Evolutionary conservation across 106 monocot species (phyloP).

Genomic region (Dendrobium huoshanense): DNA sequence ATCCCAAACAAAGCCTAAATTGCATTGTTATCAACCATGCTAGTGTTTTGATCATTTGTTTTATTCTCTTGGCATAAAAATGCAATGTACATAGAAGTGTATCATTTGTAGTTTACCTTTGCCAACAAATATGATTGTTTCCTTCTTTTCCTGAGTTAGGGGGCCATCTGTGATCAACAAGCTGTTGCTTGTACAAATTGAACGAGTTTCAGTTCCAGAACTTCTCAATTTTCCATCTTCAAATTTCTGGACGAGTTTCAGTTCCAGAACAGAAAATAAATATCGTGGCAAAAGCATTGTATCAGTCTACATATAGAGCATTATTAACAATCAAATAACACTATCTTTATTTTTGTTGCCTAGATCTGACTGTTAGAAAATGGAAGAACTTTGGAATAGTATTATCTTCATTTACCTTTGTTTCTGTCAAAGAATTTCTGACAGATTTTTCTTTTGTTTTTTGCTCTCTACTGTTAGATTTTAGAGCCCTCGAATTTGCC

Average conservation of each 20-base stretch:
- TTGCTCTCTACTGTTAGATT: not conserved
- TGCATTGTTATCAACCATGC: no score
- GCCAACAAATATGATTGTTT: not conserved
- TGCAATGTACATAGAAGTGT: not conserved
- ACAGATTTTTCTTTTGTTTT: not conserved
- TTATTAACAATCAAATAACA: no score
- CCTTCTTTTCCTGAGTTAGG: not conserved
- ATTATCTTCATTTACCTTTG: not conserved
- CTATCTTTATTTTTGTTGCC: no score
- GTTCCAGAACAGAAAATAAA: no score
- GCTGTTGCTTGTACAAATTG: not conserved
- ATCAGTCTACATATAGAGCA: not conserved
- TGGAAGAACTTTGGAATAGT: not conserved
- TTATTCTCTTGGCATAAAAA: no score
- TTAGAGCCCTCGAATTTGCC: not conserved
- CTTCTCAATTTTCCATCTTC: not conserved
- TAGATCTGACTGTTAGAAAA: no score
- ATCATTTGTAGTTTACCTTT: not conserved
- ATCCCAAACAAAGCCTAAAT: no score
- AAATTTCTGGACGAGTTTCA: not conserved
- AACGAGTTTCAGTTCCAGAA: not conserved
- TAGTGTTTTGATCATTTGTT: no score
- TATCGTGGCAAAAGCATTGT: no score
- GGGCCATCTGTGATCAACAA: not conserved
- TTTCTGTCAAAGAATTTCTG: not conserved